Evolutionary conservation across 495 filamentous ascomycete genomes (phyloP).

Genomic region (Evansstolkia leycettana): DNA sequence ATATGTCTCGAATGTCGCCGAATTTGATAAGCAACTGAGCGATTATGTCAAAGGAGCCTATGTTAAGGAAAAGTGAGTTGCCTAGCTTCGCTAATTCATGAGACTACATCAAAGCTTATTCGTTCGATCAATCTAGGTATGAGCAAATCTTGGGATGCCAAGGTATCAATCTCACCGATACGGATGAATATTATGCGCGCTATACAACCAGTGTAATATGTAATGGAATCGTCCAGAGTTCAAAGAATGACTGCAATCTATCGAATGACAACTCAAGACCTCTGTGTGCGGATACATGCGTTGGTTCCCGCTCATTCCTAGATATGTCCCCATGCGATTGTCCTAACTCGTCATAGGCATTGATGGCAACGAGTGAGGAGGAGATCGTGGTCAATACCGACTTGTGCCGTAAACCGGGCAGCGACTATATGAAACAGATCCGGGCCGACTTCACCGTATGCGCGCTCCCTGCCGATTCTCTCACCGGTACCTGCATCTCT

Average conservation of each 20-base stretch:
- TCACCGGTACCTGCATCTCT: slow-evolving; percentile 62
- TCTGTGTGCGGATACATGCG: slow-evolving; percentile 84
- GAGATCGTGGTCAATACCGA: slow-evolving; percentile 62
- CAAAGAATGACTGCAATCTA: slow-evolving; percentile 56
- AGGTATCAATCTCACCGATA: slow-evolving; percentile 64
- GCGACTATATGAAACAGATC: slow-evolving; percentile 61
- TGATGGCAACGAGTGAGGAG: slow-evolving; percentile 78
- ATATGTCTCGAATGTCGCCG: slow-evolving; percentile 58
- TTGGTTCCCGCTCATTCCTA: slow-evolving; percentile 28
- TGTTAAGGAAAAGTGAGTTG: slow-evolving; percentile 58
- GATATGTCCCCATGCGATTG: background rate
- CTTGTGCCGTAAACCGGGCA: slow-evolving; percentile 53
- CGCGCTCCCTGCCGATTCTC: slow-evolving; percentile 63
- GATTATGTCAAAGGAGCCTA: slow-evolving; percentile 65
- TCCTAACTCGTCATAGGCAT: slow-evolving; percentile 42
- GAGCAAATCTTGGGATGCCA: slow-evolving; percentile 62
- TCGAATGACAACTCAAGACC: slow-evolving; percentile 52
- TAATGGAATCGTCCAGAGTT: slow-evolving; percentile 91
- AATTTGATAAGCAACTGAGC: slow-evolving; percentile 68
- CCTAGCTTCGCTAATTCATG: background rate
- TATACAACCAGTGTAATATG: slow-evolving; percentile 90
- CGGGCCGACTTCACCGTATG: slow-evolving; percentile 90
- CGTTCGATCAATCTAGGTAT: slow-evolving; percentile 14
- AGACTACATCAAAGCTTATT: background rate
- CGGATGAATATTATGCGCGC: slow-evolving; percentile 79